phyloP scores from a whole-genome alignment of 495 filamentous ascomycete species.

The Hypomontagnella submonticulosa region DNA sequence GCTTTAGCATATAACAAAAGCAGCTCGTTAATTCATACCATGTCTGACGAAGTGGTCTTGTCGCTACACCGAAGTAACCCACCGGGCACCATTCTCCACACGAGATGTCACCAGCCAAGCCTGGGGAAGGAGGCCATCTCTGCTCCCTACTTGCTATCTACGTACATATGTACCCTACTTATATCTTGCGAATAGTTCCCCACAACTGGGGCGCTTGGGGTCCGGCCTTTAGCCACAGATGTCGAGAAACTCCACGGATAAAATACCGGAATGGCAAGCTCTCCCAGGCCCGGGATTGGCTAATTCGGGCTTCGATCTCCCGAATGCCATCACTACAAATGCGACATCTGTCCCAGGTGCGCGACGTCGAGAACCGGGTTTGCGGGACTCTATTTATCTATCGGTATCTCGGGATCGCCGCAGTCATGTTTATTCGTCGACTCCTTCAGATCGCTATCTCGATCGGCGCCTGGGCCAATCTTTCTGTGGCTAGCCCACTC shows the following conservation, averaged over 20 bases:
- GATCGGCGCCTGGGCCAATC: constrained; percentile 17
- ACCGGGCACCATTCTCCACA: not conserved
- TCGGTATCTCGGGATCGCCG: constrained; percentile 7
- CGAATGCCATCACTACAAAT: constrained; percentile 37
- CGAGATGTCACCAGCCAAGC: not conserved
- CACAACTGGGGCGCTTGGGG: constrained; percentile 14
- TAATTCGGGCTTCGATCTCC: constrained; percentile 37
- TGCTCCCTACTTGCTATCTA: no score
- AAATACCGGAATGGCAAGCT: constrained; percentile 27
- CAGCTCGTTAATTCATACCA: no score
- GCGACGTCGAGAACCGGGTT: constrained; percentile 16
- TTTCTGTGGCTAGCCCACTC: constrained; percentile 33
- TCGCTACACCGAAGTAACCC: constrained; percentile 1
- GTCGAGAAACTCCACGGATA: constrained; percentile 23
- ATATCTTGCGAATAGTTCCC: constrained; percentile 17
- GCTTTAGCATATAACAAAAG: no score
- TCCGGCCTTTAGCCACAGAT: constrained; percentile 21
- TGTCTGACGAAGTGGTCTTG: not conserved
- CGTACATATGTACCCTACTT: constrained; percentile 10
- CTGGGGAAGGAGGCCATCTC: not conserved
- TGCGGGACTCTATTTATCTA: constrained; percentile 18
- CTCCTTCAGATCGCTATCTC: constrained; percentile 28
- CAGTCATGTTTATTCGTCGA: constrained; percentile 31
- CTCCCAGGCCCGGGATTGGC: constrained; percentile 20
- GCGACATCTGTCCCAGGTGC: constrained; percentile 14